Evolutionary conservation across 2,329 filamentous ascomycete genomes (phyloP).

Genomic region (Talaromyces albobiverticillius): DNA sequence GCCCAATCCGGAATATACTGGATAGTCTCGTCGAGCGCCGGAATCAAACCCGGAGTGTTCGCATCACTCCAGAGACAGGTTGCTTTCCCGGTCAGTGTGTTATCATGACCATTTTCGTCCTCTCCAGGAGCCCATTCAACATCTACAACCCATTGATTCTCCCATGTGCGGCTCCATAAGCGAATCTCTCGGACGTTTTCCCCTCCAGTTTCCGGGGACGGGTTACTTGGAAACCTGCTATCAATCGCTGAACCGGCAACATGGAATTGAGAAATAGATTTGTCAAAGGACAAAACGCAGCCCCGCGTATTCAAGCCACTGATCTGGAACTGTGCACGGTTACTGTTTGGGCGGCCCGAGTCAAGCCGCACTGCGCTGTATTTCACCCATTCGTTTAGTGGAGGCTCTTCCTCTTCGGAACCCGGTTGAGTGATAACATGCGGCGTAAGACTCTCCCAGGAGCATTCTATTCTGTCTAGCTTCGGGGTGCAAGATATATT

Average conservation of each 20-base stretch:
- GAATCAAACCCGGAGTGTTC: constrained; percentile 69
- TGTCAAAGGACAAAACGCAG: constrained; percentile 71
- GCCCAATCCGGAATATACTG: constrained; percentile 79
- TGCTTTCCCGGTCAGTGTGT: constrained; percentile 60
- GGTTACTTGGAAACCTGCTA: constrained; percentile 62
- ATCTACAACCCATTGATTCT: constrained; percentile 71
- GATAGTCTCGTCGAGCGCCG: constrained; percentile 76
- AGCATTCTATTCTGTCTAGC: constrained; percentile 57
- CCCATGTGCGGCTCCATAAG: constrained; percentile 81
- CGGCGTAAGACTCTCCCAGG: constrained; percentile 67
- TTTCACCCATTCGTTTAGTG: constrained; percentile 60
- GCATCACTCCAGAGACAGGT: constrained; percentile 86
- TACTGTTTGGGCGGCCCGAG: constrained; percentile 20
- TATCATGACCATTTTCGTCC: constrained; percentile 21
- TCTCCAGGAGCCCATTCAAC: constrained; percentile 56
- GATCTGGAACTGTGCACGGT: constrained; percentile 61
- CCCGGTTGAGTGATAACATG: constrained; percentile 53
- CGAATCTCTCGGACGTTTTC: constrained; percentile 66
- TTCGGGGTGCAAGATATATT: constrained; percentile 51
- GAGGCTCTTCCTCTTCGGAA: constrained; percentile 36
- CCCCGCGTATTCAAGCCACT: constrained; percentile 72
- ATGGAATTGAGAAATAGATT: constrained; percentile 62
- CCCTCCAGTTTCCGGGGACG: constrained; percentile 34
- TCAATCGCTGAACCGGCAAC: constrained; percentile 60
- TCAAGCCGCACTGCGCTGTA: constrained; percentile 56